phyloP scores from a whole-genome alignment of 495 filamentous ascomycete species.

The Lasiosphaeria ovina region DNA sequence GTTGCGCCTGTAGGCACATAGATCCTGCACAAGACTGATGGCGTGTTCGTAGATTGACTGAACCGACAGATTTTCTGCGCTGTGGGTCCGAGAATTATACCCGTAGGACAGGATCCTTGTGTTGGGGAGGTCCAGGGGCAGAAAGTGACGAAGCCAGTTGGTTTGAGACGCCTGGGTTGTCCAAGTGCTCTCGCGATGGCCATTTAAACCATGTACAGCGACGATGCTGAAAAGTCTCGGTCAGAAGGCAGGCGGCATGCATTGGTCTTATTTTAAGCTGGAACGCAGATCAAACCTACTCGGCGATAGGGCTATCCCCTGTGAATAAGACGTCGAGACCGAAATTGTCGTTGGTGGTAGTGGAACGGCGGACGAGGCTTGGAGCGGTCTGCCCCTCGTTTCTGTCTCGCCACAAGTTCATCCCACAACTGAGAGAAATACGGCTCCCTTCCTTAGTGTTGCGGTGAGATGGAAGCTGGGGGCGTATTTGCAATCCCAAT shows the following conservation, averaged over 20 bases:
- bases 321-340: background rate
- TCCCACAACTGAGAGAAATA: background rate
- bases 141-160: conserved; percentile 34
- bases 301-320: background rate
- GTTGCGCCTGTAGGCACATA: conserved; percentile 12
- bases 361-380: background rate
- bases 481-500: background rate
- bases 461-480: background rate
- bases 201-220: conserved; percentile 17
- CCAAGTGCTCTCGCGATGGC: conserved; percentile 15
- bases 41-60: conserved; percentile 16
- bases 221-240: conserved; percentile 9
- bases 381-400: background rate
- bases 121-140: conserved; percentile 28
- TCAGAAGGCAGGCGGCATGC: background rate
- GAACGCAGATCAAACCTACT: background rate
- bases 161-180: background rate
- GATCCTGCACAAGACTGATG: conserved; percentile 6
- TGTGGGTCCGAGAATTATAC: conserved; percentile 27
- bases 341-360: background rate
- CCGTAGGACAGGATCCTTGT: conserved; percentile 35
- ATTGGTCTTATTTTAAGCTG: background rate
- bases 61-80: background rate
- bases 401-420: background rate
- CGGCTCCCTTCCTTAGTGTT: background rate